Evolutionary conservation across 306 rosid species (phyloP).

Genomic region (Cucumis melo): DNA sequence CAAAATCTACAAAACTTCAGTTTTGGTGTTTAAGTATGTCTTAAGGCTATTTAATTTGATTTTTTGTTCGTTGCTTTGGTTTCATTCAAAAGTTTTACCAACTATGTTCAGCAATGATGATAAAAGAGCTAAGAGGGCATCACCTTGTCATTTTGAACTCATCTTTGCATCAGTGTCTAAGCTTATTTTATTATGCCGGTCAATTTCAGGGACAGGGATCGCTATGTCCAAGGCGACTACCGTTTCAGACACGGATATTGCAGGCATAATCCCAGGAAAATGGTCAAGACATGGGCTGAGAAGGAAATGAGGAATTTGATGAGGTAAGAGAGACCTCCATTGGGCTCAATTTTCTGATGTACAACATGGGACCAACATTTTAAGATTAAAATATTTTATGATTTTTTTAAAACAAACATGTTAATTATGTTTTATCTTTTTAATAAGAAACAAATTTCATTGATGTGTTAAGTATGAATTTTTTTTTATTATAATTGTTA

Average conservation of each 20-base stretch:
- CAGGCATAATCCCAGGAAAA: slow-evolving; percentile 84
- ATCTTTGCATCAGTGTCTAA: neutral
- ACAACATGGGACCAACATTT: neutral
- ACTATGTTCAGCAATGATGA: neutral
- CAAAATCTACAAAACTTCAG: slow-evolving; percentile 82
- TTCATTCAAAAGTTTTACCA: neutral
- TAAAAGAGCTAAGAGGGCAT: neutral
- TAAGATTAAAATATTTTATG: neutral
- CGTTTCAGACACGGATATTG: slow-evolving; percentile 83
- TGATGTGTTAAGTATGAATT: too few species aligned
- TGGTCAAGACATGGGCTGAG: slow-evolving; percentile 98
- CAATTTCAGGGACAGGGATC: slow-evolving; percentile 75
- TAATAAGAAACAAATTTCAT: too few species aligned
- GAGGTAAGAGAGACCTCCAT: slow-evolving; percentile 28
- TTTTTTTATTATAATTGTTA: neutral
- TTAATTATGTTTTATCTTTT: too few species aligned
- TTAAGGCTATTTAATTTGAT: slow-evolving; percentile 3
- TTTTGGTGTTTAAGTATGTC: slow-evolving; percentile 75
- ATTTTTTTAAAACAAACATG: too few species aligned
- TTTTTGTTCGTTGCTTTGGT: neutral
- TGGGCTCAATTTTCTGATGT: neutral
- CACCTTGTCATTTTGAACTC: neutral
- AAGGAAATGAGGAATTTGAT: slow-evolving; percentile 85
- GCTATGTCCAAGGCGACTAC: slow-evolving; percentile 87
- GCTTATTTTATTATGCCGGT: slow-evolving; percentile 6